Conservation (phyloP, 768 basidiomycete genomes). For the Leccinum aurantiacum region DNA sequence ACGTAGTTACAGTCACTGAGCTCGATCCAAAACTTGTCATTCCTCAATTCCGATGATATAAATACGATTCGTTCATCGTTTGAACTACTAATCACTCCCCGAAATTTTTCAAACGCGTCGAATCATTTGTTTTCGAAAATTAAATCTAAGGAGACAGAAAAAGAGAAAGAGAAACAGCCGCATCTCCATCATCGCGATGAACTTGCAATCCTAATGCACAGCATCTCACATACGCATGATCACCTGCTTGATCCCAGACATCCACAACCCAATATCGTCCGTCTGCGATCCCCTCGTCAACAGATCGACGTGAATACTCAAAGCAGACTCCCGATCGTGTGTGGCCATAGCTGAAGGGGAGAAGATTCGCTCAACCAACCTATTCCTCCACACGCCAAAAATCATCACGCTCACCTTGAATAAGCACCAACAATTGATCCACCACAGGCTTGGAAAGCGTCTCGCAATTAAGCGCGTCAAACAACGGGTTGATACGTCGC, state of each 20-base stretch:
- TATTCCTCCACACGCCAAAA: neutral
- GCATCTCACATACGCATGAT: conserved; percentile 59
- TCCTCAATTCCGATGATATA: too few species aligned
- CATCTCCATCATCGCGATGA: too few species aligned
- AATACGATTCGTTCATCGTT: too few species aligned
- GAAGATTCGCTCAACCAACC: neutral
- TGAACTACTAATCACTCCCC: too few species aligned
- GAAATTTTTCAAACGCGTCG: too few species aligned
- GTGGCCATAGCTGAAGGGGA: conserved; percentile 68
- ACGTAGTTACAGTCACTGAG: too few species aligned
- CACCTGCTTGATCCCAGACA: conserved; percentile 89
- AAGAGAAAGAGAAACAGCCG: too few species aligned
- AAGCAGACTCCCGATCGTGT: conserved; percentile 72
- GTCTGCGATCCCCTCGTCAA: conserved; percentile 77
- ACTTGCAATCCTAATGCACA: too few species aligned
- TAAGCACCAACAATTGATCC: conserved; percentile 68
- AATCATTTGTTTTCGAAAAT: too few species aligned
- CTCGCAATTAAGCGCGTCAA: conserved; percentile 91
- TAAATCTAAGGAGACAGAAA: too few species aligned
- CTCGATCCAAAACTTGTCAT: too few species aligned
- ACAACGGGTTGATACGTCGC: conserved; percentile 79
- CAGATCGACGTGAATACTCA: conserved; percentile 83
- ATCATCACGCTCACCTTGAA: conserved; percentile 56
- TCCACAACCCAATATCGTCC: conserved; percentile 82
- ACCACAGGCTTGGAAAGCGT: conserved; percentile 70